Evolutionary conservation across 2,329 filamentous ascomycete genomes (phyloP).

Genomic region (Shiraia bambusicola): DNA sequence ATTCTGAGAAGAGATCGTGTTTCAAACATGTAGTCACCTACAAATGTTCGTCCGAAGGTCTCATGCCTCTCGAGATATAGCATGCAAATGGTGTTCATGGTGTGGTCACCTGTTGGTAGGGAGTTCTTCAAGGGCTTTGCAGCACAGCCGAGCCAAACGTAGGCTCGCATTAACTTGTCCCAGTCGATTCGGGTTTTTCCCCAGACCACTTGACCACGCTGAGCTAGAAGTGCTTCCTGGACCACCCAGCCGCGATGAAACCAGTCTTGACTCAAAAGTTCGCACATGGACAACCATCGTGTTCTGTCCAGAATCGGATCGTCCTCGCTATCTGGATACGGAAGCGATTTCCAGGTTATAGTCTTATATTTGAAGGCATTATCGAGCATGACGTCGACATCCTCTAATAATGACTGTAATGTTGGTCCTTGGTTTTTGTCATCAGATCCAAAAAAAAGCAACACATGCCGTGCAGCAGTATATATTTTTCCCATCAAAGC

Average conservation of each 20-base stretch:
- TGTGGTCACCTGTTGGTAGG: no score
- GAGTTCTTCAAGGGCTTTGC: no score
- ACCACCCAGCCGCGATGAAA: slow-evolving; percentile 5
- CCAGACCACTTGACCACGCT: no score
- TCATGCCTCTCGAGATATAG: no score
- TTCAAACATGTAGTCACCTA: no score
- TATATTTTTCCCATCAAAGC: slow-evolving; percentile 8
- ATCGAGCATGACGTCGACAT: slow-evolving; percentile 3
- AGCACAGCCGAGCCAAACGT: no score
- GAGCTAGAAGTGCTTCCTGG: no score
- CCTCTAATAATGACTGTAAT: slow-evolving; percentile 1
- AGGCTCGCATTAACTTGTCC: no score
- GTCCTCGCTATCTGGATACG: not conserved
- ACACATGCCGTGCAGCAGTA: not conserved
- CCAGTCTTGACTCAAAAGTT: slow-evolving; percentile 1
- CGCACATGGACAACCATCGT: slow-evolving; percentile 3
- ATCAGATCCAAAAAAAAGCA: slow-evolving; percentile 3
- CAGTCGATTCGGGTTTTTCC: no score
- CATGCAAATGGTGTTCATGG: no score
- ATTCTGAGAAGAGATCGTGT: no score
- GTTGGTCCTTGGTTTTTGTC: slow-evolving; percentile 3
- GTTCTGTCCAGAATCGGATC: slow-evolving; percentile 2
- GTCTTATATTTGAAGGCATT: not conserved
- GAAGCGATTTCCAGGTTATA: not conserved
- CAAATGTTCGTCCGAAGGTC: no score